phyloP scores from a whole-genome alignment of 805 yeast species.

The Pichia nakasei region DNA sequence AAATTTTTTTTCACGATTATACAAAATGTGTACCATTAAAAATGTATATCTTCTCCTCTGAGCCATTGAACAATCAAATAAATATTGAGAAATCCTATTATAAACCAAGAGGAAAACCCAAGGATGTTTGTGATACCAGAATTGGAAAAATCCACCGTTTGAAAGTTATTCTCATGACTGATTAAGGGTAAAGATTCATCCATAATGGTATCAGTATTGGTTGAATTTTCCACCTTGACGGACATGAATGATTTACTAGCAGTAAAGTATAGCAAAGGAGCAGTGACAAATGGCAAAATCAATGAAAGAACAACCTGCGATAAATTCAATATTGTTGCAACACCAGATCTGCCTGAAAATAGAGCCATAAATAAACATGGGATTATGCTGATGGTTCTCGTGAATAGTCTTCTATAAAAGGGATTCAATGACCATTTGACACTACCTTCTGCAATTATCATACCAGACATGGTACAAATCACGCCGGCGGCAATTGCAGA shows the following conservation, averaged over 20 bases:
- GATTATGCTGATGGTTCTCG: conserved; percentile 68
- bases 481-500: conserved; percentile 91
- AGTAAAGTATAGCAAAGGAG: conserved; percentile 81
- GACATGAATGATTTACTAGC: conserved; percentile 61
- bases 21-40: conserved; percentile 10
- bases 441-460: conserved; percentile 87
- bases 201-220: background rate
- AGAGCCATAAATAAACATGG: conserved; percentile 74
- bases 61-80: conserved; percentile 33
- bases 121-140: conserved; percentile 45
- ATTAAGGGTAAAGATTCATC: conserved; percentile 7
- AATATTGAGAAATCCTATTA: conserved; percentile 61
- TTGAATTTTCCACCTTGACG: conserved; percentile 27
- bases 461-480: conserved; percentile 90
- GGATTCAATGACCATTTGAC: conserved; percentile 74
- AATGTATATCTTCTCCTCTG: conserved; percentile 29
- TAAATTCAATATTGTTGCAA: conserved; percentile 66
- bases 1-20: too few species aligned
- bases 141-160: conserved; percentile 50
- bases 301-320: conserved; percentile 81
- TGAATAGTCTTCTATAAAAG: conserved; percentile 68
- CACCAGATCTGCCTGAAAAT: conserved; percentile 64
- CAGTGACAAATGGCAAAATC: conserved; percentile 73
- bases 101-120: conserved; percentile 58
- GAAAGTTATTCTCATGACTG: background rate